Conservation (phyloP, 2,329 filamentous ascomycete genomes). For the Neonectria hederae region DNA sequence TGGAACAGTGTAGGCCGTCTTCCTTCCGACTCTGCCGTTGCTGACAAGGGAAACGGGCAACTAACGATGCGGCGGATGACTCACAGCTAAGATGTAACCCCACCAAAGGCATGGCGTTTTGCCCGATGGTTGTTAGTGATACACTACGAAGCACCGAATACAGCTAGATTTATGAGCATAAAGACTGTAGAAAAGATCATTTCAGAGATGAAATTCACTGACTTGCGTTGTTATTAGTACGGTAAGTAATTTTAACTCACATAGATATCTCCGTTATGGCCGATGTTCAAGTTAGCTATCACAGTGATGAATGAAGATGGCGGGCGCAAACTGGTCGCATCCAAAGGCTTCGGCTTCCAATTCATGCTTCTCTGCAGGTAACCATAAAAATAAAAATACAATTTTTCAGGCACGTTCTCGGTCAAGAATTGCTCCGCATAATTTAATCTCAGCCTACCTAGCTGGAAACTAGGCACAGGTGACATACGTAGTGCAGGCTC, state of each 20-base stretch:
- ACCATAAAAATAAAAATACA: background rate
- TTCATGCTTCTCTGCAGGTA: background rate
- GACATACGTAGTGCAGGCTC: slow-evolving; percentile 5
- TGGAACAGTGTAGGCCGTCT: slow-evolving; percentile 29
- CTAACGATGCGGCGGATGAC: slow-evolving; percentile 15
- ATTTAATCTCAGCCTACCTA: background rate
- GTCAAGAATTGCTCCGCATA: background rate
- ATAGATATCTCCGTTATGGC: background rate
- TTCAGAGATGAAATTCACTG: background rate
- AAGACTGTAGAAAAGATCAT: background rate
- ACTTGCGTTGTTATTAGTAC: background rate
- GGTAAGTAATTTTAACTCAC: background rate
- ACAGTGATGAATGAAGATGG: background rate
- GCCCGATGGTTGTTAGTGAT: slow-evolving; percentile 6
- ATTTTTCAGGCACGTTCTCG: background rate
- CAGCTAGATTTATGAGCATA: slow-evolving; percentile 15
- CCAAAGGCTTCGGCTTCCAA: background rate
- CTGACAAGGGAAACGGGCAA: background rate
- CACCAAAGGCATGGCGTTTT: slow-evolving; percentile 11
- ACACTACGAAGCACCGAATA: background rate
- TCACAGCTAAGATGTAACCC: slow-evolving; percentile 23
- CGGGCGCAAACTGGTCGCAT: background rate
- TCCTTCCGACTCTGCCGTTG: slow-evolving; percentile 31
- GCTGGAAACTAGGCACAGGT: background rate
- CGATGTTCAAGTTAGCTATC: background rate